phyloP scores from a whole-genome alignment of 2,329 filamentous ascomycete species.

The Trichoderma koningiopsis region DNA sequence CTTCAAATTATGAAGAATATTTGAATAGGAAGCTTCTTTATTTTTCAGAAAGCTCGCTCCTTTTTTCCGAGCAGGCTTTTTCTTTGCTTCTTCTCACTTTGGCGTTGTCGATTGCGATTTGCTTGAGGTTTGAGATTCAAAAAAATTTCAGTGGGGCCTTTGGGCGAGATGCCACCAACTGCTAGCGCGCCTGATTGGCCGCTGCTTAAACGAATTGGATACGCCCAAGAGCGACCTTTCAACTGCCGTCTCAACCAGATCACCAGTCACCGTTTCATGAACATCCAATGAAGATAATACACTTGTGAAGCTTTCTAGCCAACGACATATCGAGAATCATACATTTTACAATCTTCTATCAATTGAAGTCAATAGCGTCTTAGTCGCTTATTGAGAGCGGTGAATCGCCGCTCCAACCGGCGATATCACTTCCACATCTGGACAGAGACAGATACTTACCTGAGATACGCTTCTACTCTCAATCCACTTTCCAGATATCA shows the following conservation, averaged over 20 bases:
- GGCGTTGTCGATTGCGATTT: neutral
- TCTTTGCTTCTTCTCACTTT: neutral
- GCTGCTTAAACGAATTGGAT: neutral
- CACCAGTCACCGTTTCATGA: neutral
- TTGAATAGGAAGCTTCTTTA: neutral
- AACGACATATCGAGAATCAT: neutral
- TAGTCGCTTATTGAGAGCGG: neutral
- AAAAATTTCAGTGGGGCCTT: conserved; percentile 28
- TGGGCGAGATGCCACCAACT: conserved; percentile 6
- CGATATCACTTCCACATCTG: too few species aligned
- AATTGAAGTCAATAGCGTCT: neutral
- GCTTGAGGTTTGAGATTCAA: conserved; percentile 15
- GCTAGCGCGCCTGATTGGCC: conserved; percentile 26
- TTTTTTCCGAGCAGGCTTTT: neutral
- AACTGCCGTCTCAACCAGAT: neutral
- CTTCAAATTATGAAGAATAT: neutral
- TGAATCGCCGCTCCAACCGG: neutral
- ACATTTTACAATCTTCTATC: too few species aligned
- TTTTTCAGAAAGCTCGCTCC: neutral
- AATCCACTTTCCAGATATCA: neutral
- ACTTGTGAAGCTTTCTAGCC: neutral
- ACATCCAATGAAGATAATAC: neutral
- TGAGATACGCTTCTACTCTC: neutral
- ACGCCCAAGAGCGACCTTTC: conserved; percentile 9
- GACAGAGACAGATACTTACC: too few species aligned